phyloP scores from a whole-genome alignment of 192 early-diverging fungal species.

The Allomyces macrogynus region DNA sequence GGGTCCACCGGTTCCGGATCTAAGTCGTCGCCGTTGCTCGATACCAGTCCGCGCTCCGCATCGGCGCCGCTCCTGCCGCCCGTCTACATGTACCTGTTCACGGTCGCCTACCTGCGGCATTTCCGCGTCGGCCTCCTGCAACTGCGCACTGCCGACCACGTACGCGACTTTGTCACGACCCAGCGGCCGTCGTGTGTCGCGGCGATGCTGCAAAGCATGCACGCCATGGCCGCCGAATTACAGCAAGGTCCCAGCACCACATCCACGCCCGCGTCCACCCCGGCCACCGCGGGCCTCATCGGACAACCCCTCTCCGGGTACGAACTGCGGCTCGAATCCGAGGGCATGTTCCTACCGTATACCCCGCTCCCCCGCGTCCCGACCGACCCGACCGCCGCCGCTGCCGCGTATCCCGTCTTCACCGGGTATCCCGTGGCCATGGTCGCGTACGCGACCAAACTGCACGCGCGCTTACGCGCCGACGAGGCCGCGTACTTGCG shows the following conservation, averaged over 20 bases:
- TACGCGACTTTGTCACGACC: not conserved
- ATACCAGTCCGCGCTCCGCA: too few relatives aligned
- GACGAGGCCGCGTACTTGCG: conserved; percentile 26
- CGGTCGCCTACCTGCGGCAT: conserved; percentile 18
- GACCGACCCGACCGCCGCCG: not conserved
- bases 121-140: conserved; percentile 15
- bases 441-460: conserved; percentile 25
- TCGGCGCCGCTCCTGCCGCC: conserved; percentile 4
- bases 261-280: conserved; percentile 8
- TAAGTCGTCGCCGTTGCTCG: not conserved
- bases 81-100: conserved; percentile 24
- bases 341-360: conserved; percentile 16
- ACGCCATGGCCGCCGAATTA: conserved; percentile 10
- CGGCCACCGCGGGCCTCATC: conserved; percentile 10
- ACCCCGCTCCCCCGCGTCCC: conserved; percentile 7
- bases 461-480: conserved; percentile 21
- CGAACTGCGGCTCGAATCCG: not conserved
- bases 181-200: not conserved
- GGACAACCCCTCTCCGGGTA: conserved; percentile 6
- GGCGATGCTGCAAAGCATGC: conserved; percentile 2
- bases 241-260: conserved; percentile 1
- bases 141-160: conserved; percentile 6
- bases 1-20: not conserved
- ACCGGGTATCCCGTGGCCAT: conserved; percentile 30
- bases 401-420: conserved; percentile 29